Conservation (phyloP, 139 green algal genomes). For the Chlorella ohadii region DNA sequence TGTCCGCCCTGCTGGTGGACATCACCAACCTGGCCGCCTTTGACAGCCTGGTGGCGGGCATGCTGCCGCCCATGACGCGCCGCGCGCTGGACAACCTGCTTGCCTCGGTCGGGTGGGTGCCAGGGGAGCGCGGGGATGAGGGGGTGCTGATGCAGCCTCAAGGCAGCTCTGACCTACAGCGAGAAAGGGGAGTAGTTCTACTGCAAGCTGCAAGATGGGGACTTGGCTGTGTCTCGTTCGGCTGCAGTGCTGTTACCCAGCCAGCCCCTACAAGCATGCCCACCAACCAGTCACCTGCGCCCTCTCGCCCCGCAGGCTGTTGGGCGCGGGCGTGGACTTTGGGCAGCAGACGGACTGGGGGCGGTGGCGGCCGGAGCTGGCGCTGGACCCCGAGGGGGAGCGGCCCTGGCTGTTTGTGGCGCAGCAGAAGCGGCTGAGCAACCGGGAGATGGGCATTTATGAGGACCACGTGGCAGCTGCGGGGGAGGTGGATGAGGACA, state of each 20-base stretch:
- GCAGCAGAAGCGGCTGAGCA: conserved; percentile 69
- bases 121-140: too few species aligned
- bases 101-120: conserved; percentile 47
- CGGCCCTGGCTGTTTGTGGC: conserved; percentile 63
- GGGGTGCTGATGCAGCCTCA: too few species aligned
- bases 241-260: too few species aligned
- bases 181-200: too few species aligned
- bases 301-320: neutral
- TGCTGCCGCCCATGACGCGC: conserved; percentile 48
- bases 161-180: too few species aligned
- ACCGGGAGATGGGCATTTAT: conserved; percentile 69
- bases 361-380: conserved; percentile 2
- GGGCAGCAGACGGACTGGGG: conserved; percentile 15
- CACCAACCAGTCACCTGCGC: too few species aligned
- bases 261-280: too few species aligned
- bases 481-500: conserved; percentile 67
- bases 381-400: neutral
- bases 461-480: conserved; percentile 50
- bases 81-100: conserved; percentile 53
- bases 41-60: conserved; percentile 60
- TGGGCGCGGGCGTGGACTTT: conserved; percentile 25
- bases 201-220: too few species aligned
- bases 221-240: too few species aligned
- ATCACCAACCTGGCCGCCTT: conserved; percentile 58
- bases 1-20: conserved; percentile 47